Percentiles rank a stretch among this genome's conserved stretches.
Conservation (phyloP, 129 eudicot species). For the carrot (Daucus carota) region DNA sequence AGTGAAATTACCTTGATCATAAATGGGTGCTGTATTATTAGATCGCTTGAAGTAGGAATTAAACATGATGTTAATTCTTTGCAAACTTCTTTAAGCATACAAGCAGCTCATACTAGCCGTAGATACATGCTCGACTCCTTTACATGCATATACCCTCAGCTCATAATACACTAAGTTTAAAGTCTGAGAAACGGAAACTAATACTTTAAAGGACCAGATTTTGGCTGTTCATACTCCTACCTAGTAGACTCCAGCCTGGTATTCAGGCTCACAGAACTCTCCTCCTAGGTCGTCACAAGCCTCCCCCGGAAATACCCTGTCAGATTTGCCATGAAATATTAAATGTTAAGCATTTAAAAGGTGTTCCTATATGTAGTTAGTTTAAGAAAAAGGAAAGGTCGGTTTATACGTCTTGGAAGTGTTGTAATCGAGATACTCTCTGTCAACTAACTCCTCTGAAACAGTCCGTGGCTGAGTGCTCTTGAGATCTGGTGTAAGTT, state of each 20-base stretch:
- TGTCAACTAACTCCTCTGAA: constrained; percentile 29
- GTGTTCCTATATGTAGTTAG: not conserved
- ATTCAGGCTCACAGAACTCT: constrained; percentile 53
- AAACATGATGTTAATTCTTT: not conserved
- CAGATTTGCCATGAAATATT: not conserved
- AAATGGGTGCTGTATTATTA: not conserved
- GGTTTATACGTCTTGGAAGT: constrained; percentile 45
- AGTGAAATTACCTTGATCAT: not conserved
- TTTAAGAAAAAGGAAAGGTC: not conserved
- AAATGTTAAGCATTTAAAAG: not conserved
- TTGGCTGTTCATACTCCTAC: not conserved
- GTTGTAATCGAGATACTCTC: constrained; percentile 55
- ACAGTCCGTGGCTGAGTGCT: not conserved
- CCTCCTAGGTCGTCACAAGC: constrained; percentile 85
- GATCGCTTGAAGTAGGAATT: not conserved
- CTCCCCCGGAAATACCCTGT: constrained; percentile 62
- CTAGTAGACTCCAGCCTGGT: constrained; percentile 37
- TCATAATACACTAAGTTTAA: not conserved
- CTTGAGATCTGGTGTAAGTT: constrained; percentile 27
- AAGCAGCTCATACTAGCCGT: not conserved
- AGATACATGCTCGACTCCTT: not conserved
- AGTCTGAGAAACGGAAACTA: not conserved
- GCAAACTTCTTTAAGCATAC: not conserved
- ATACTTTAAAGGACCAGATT: not conserved
- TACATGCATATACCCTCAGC: not conserved